Evolutionary conservation across 2,329 filamentous ascomycete genomes (phyloP).

Genomic region (Malbranchea cinnamomea): DNA sequence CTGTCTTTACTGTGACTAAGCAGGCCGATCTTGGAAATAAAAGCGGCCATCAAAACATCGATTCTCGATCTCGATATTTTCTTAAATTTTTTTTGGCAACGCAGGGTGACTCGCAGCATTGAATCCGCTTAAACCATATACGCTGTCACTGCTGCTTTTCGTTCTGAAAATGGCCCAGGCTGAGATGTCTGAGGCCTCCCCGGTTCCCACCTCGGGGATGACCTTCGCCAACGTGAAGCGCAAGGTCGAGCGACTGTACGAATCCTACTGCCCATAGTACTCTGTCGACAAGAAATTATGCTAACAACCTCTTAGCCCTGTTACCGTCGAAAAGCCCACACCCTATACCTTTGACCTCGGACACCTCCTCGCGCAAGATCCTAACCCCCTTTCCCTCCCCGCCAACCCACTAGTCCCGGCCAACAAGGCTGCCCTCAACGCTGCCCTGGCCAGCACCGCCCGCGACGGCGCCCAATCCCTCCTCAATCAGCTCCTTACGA

Average conservation of each 20-base stretch:
- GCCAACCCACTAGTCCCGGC: conserved; percentile 19
- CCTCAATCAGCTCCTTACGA: conserved; percentile 85
- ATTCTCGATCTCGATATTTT: no score
- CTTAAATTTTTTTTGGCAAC: no score
- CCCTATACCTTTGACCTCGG: conserved; percentile 88
- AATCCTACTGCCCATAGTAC: conserved; percentile 1
- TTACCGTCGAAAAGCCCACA: conserved; percentile 64
- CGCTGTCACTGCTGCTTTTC: no score
- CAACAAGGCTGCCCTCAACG: conserved; percentile 38
- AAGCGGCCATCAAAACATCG: background rate
- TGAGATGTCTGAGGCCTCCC: no score
- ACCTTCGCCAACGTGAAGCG: conserved; percentile 12
- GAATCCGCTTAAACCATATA: no score
- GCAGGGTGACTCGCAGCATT: no score
- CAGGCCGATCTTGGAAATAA: no score
- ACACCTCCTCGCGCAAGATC: conserved; percentile 70
- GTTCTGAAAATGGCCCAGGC: no score
- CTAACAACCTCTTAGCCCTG: conserved; percentile 24
- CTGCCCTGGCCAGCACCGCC: conserved; percentile 55
- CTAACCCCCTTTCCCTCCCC: conserved; percentile 59
- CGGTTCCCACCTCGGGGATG: no score
- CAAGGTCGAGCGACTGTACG: conserved; percentile 29
- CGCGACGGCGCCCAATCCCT: conserved; percentile 84
- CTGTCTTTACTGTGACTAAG: no score
- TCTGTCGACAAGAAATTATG: conserved; percentile 1